These are phyloP conservation scores for Micromonas commoda DNA, from an alignment of 139 green algal genomes.

Conservation along the genomic window DNA sequence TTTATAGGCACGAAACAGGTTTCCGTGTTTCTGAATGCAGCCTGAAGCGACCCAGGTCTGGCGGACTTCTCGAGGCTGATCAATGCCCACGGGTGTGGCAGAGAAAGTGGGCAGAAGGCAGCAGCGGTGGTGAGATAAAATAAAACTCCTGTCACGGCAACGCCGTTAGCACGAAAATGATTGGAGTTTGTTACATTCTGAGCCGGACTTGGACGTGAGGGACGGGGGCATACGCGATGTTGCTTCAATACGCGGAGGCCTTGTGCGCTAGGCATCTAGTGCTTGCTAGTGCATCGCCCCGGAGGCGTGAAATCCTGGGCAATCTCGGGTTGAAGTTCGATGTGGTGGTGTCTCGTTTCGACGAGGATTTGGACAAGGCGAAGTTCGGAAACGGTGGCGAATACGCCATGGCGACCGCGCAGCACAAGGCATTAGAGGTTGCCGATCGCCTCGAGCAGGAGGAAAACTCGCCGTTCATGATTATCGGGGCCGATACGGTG, in stretches of 20 bases:
- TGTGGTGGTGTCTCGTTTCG: slow-evolving; percentile 61
- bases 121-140: no score
- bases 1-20: background rate
- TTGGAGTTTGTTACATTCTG: no score
- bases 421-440: slow-evolving; percentile 67
- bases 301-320: slow-evolving; percentile 56
- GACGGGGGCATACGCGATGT: no score
- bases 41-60: no score
- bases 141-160: no score
- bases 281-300: slow-evolving; percentile 56
- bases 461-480: slow-evolving; percentile 39
- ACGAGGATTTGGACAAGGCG: slow-evolving; percentile 63
- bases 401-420: slow-evolving; percentile 67
- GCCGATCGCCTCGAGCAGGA: slow-evolving; percentile 10
- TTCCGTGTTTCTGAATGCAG: no score
- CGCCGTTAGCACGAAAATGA: no score
- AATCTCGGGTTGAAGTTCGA: slow-evolving; percentile 62
- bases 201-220: no score
- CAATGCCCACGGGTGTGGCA: no score
- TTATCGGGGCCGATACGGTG: slow-evolving; percentile 78
- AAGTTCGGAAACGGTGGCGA: slow-evolving; percentile 39
- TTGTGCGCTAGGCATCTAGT: slow-evolving; percentile 42
- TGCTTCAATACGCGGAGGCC: background rate
- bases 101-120: no score
- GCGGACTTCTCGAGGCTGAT: no score